These are phyloP conservation scores for Globisporangium radiosum DNA, from an alignment of 352 stramenopile genomes.

Conservation along the genomic window DNA sequence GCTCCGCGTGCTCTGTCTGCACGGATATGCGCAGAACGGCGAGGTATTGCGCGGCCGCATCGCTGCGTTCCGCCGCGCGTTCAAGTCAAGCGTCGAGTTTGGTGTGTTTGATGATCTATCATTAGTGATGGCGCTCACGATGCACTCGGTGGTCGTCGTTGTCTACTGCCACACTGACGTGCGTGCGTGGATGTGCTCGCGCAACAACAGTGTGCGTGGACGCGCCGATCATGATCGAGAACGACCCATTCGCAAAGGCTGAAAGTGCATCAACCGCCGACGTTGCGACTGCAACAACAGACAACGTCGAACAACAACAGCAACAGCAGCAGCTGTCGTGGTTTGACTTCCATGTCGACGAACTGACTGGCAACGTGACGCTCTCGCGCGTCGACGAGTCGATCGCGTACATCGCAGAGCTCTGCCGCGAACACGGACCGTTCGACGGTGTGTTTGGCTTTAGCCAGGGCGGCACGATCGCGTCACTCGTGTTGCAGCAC, in stretches of 20 bases:
- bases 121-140: background rate
- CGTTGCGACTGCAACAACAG: constrained; percentile 13
- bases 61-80: constrained; percentile 54
- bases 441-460: constrained; percentile 86
- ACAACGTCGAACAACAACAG: constrained; percentile 14
- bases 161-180: background rate
- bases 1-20: constrained; percentile 75
- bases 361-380: constrained; percentile 30
- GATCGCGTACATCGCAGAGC: constrained; percentile 55
- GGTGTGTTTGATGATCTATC: constrained; percentile 26
- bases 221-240: constrained; percentile 61
- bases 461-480: constrained; percentile 73
- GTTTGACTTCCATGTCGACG: constrained; percentile 55
- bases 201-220: constrained; percentile 57
- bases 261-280: too few species aligned
- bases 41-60: constrained; percentile 70
- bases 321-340: constrained; percentile 55
- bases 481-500: constrained; percentile 56
- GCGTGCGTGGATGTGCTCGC: background rate
- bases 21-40: constrained; percentile 77
- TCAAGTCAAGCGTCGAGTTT: constrained; percentile 79
- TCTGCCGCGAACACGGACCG: constrained; percentile 64
- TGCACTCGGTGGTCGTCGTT: background rate
- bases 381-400: constrained; percentile 52
- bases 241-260: constrained; percentile 48